phyloP scores from a whole-genome alignment of 441 rosid genomes.

The Brassica hybrid region DNA sequence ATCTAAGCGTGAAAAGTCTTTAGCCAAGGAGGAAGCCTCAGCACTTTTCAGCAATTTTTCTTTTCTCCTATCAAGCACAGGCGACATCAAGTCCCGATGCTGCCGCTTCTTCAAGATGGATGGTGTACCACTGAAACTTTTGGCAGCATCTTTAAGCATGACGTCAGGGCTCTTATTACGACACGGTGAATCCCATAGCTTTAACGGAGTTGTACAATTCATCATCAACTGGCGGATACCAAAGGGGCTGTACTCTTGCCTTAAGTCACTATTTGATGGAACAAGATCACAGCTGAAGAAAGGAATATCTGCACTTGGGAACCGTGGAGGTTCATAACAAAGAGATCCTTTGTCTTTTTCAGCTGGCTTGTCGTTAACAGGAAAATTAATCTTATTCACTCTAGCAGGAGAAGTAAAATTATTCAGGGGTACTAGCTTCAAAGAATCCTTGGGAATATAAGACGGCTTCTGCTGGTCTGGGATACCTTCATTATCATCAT shows the following conservation, averaged over 20 bases:
- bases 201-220: constrained; percentile 85
- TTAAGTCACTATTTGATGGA: too few species aligned
- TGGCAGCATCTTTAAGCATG: constrained; percentile 78
- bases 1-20: constrained; percentile 84
- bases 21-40: constrained; percentile 64
- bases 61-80: constrained; percentile 79
- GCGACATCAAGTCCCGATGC: constrained; percentile 82
- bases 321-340: constrained; percentile 98
- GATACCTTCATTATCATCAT: constrained; percentile 44
- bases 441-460: constrained; percentile 43
- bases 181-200: constrained; percentile 93
- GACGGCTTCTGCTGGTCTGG: constrained; percentile 54
- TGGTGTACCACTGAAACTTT: constrained; percentile 75
- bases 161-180: constrained; percentile 78
- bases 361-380: constrained; percentile 49
- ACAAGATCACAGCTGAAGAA: too few species aligned
- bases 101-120: constrained; percentile 91
- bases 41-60: constrained; percentile 80
- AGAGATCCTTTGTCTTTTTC: constrained; percentile 70
- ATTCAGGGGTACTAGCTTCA: constrained; percentile 42
- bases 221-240: too few species aligned
- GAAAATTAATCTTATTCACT: constrained; percentile 37
- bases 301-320: constrained; percentile 91
- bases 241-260: too few species aligned
- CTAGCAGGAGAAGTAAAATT: constrained; percentile 54